Percentiles rank a stretch among this genome's conserved stretches.
These are phyloP conservation scores for Entonaema liquescens DNA, from an alignment of 495 filamentous ascomycete species.

Conservation along the genomic window DNA sequence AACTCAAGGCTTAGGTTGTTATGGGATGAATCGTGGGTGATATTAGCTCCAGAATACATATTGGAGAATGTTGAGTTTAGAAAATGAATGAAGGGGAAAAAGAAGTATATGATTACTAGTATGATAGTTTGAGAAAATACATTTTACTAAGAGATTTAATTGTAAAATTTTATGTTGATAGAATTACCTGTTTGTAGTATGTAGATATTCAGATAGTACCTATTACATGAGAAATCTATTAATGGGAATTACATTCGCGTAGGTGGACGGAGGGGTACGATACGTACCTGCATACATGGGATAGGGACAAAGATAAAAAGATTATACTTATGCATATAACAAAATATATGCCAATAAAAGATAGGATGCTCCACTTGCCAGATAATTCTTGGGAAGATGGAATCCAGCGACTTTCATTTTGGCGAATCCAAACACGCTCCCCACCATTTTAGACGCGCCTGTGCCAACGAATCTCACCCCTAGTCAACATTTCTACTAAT, in stretches of 20 bases:
- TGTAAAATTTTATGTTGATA: neutral
- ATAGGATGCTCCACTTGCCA: neutral
- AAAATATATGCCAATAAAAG: neutral
- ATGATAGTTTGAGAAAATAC: neutral
- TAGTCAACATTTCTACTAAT: slow-evolving; percentile 23
- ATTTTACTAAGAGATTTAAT: neutral
- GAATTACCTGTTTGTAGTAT: neutral
- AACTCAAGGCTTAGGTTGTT: neutral
- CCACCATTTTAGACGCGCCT: slow-evolving; percentile 38
- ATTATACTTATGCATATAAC: neutral
- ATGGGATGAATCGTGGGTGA: neutral
- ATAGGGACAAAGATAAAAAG: neutral
- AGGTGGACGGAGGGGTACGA: neutral
- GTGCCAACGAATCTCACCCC: slow-evolving; percentile 28
- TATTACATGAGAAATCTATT: slow-evolving; percentile 1
- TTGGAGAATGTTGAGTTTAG: neutral
- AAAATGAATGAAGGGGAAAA: neutral
- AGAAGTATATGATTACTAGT: neutral
- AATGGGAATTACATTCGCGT: neutral
- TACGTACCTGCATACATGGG: neutral
- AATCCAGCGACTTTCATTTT: slow-evolving; percentile 11
- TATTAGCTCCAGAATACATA: neutral
- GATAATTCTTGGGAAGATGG: neutral
- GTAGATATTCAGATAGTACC: no score
- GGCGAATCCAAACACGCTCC: slow-evolving; percentile 43